Base-by-base conservation (phyloP, 2,329 filamentous ascomycete species). In the Rachicladosporium sp. region DNA sequence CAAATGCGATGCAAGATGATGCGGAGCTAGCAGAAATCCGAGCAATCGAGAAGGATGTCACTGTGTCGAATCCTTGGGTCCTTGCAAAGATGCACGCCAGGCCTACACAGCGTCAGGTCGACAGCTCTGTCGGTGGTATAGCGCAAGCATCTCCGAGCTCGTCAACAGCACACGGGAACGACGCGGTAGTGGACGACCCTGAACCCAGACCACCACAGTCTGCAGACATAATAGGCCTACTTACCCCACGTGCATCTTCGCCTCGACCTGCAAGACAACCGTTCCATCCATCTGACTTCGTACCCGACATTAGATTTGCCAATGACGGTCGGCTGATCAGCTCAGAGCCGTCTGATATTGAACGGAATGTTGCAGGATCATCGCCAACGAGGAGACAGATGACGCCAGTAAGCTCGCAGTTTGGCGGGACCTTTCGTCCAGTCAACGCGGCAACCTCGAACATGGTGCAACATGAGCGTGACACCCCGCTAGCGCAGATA, bases 51-150 rank as follows among this genome's bases (percentile, higher is more conserved):
- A 57, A 47, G 35, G 55, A 60, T 39, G 47, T 55, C 19, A 52
- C 45, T 3, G 39, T 64, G 4, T 66, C 61, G 1, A 71, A 71
- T 43, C 69, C 69, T 2, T 71, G 67, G 66, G 64, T 63, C 0
- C 59, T 68, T 33, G 67, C 68, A 15, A 68, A 64, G 43, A 61
- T 71, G 57, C 68, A 69, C 34, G 39, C 50, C 29, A 43, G 30
- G 10, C n/a, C 33, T 19, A 27, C 33, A 8, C 33, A 19, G 23
- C 19, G 33, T n/a, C 33, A 27, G 10, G 13, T 23, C 10, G 10
- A 35, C 8, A 21, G 31, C 10, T 33, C 31, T 33, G 8, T 33
- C 31, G 31, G 12, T 11, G 1, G 7, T 8, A 27, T n/a, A 8
- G 31, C 12, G 34, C 6, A 47, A 43, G 35, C 29, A 11, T 4